A percentile compares a stretch with the other conserved stretches of the same genome.
phyloP scores from a whole-genome alignment of 179 eudicot species.

The Patellifolia procumbens region DNA sequence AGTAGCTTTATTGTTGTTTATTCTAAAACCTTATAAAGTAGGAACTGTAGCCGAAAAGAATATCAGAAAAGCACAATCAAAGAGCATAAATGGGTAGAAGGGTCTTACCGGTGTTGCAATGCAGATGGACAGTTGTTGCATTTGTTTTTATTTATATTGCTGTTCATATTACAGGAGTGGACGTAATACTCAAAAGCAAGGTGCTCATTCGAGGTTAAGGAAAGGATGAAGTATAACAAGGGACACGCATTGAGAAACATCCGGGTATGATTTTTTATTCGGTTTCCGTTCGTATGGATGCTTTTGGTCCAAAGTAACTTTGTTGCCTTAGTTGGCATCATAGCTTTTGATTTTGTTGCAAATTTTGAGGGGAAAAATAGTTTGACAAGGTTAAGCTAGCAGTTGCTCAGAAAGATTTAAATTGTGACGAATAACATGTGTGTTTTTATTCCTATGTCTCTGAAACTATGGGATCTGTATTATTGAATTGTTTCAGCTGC shows the following conservation, averaged over 20 bases:
- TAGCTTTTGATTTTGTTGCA: too few species aligned
- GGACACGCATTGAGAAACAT: slow-evolving; percentile 46
- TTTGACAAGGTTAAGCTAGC: too few species aligned
- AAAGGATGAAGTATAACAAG: slow-evolving; percentile 25
- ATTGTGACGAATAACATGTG: background rate
- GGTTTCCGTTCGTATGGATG: background rate
- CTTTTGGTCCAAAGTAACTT: too few species aligned
- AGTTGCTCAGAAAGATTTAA: too few species aligned
- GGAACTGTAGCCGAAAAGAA: background rate
- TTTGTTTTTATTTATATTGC: slow-evolving; percentile 12
- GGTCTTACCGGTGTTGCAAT: background rate
- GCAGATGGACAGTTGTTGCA: slow-evolving; percentile 13
- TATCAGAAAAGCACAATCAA: background rate
- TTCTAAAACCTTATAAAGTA: background rate
- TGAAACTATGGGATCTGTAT: background rate
- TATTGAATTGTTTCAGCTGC: background rate
- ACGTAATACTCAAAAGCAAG: slow-evolving; percentile 17
- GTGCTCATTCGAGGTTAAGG: slow-evolving; percentile 17
- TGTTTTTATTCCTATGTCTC: background rate
- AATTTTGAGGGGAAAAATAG: too few species aligned
- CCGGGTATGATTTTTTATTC: slow-evolving; percentile 28
- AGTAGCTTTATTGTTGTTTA: background rate
- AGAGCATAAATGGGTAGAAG: slow-evolving; percentile 1
- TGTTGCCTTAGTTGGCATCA: too few species aligned
- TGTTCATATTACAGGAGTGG: slow-evolving; percentile 3